These are phyloP conservation scores for Lentinula raphanica DNA, from an alignment of 768 basidiomycete genomes.

Conservation along the genomic window DNA sequence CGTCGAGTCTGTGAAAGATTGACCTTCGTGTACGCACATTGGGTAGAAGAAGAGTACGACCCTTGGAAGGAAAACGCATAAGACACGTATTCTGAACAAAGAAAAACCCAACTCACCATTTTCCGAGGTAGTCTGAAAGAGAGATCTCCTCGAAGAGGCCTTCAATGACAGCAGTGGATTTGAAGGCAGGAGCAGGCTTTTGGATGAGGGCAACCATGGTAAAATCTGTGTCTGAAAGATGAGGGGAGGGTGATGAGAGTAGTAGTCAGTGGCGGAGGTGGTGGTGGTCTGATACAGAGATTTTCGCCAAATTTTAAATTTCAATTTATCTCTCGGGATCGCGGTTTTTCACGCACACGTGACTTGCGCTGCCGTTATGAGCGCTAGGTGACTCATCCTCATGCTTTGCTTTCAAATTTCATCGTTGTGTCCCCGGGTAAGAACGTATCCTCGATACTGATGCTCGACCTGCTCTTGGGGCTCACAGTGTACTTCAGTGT, in stretches of 20 bases:
- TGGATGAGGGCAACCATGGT: constrained; percentile 65
- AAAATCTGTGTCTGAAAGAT: background rate
- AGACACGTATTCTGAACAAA: background rate
- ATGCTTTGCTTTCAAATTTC: no score
- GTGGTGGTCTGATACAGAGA: background rate
- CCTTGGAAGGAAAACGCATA: constrained; percentile 39
- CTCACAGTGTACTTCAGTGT: no score
- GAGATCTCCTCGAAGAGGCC: constrained; percentile 75
- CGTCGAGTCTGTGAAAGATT: no score
- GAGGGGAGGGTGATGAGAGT: background rate
- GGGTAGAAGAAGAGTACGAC: constrained; percentile 95
- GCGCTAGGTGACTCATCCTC: background rate
- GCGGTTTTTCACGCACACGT: background rate
- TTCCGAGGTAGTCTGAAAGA: constrained; percentile 66
- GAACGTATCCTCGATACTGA: no score
- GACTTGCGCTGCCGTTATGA: background rate
- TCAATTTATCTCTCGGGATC: background rate
- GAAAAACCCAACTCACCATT: constrained; percentile 56
- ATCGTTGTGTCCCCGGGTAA: no score
- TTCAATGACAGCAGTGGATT: constrained; percentile 66
- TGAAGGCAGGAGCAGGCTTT: constrained; percentile 82
- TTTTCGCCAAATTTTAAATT: background rate
- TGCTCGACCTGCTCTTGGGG: no score
- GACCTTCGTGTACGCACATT: constrained; percentile 48
- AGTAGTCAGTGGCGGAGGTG: background rate